These are phyloP conservation scores for Linaria vulgaris DNA, from an alignment of 257 asterid genomes.

Conservation along the genomic window DNA sequence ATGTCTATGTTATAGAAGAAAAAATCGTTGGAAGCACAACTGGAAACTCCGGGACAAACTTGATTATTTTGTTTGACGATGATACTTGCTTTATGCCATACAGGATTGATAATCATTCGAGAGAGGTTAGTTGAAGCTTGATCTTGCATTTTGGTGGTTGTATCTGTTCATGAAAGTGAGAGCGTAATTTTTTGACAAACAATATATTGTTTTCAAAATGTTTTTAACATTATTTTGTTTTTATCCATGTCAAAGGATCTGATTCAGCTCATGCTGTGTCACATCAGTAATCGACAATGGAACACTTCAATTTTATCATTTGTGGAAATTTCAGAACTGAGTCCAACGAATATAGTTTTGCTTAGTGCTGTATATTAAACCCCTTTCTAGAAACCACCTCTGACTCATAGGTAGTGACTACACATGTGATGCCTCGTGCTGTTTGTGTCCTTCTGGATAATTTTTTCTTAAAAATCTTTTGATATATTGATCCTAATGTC, in stretches of 20 bases:
- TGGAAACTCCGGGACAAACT: slow-evolving; percentile 88
- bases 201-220: neutral
- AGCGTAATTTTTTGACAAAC: neutral
- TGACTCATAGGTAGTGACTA: neutral
- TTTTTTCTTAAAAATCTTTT: neutral
- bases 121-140: slow-evolving; percentile 69
- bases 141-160: slow-evolving; percentile 16
- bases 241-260: slow-evolving; percentile 2
- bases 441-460: neutral
- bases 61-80: slow-evolving; percentile 86
- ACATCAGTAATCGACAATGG: neutral
- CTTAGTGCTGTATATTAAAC: slow-evolving; percentile 5
- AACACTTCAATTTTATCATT: neutral
- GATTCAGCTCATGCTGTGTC: slow-evolving; percentile 2
- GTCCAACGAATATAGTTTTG: neutral
- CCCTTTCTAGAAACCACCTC: neutral
- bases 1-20: slow-evolving; percentile 70
- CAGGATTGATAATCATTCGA: slow-evolving; percentile 91
- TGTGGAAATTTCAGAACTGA: slow-evolving; percentile 15
- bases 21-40: slow-evolving; percentile 75
- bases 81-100: slow-evolving; percentile 98
- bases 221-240: neutral
- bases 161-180: slow-evolving; percentile 1
- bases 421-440: neutral
- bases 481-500: neutral